phyloP scores from a whole-genome alignment of 2,329 filamentous ascomycete species.

The Cercospora sp. region DNA sequence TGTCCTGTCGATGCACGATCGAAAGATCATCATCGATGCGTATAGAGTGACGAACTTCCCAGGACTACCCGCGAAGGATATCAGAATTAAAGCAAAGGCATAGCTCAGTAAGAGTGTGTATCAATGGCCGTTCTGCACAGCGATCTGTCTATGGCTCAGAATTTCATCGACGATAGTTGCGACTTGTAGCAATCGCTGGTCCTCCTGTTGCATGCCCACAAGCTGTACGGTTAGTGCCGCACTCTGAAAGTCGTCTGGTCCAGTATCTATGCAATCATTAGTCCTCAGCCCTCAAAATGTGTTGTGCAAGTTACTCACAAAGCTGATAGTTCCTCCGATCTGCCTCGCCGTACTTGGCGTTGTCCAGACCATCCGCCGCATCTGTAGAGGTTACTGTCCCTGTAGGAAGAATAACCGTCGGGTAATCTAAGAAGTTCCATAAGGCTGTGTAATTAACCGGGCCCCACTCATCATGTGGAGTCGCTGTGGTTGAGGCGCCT shows the following conservation, averaged over 20 bases:
- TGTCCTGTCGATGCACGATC: conserved; percentile 27
- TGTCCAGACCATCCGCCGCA: conserved; percentile 15
- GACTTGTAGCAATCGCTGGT: conserved; percentile 34
- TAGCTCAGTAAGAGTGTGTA: neutral
- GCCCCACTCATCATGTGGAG: conserved; percentile 27
- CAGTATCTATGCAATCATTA: conserved; percentile 32
- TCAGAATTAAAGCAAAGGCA: neutral
- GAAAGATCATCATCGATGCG: conserved; percentile 31
- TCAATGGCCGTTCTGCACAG: neutral
- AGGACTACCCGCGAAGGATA: conserved; percentile 12
- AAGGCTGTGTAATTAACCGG: conserved; percentile 27
- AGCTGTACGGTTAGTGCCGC: conserved; percentile 36
- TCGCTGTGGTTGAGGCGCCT: conserved; percentile 28
- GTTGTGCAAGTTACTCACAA: conserved; percentile 21
- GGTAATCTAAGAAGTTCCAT: conserved; percentile 27
- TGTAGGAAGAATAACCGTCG: neutral
- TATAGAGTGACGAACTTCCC: conserved; percentile 30
- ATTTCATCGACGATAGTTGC: conserved; percentile 35
- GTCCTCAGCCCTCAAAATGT: neutral
- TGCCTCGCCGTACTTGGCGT: conserved; percentile 12
- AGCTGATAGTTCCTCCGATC: conserved; percentile 29
- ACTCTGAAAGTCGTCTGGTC: conserved; percentile 33
- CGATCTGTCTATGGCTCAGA: conserved; percentile 17
- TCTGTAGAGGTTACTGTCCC: conserved; percentile 2
- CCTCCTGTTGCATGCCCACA: conserved; percentile 37